Conservation (phyloP, 768 basidiomycete species). For the Fistulinella prunicolor region DNA sequence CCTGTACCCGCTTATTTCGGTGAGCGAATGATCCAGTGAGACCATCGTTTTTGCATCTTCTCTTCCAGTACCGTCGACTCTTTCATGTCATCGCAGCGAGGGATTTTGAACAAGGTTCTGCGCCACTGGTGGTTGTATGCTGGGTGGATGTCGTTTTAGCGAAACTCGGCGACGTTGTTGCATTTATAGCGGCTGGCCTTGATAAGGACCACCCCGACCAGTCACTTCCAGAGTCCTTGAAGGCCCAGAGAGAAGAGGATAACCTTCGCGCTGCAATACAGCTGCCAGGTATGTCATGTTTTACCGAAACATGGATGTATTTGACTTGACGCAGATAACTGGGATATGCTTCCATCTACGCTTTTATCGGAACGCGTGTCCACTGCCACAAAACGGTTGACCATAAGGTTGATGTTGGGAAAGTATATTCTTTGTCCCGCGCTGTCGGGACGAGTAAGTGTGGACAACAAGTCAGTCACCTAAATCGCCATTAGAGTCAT, state of each 20-base stretch:
- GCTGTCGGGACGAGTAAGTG: constrained; percentile 13
- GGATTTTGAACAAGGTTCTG: constrained; percentile 21
- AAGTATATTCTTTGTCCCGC: constrained; percentile 51
- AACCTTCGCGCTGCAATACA: constrained; percentile 59
- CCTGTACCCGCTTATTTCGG: constrained; percentile 7
- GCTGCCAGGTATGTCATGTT: constrained; percentile 51
- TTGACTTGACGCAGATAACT: constrained; percentile 44
- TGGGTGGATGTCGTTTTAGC: constrained; percentile 65
- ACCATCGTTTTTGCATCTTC: constrained; percentile 29
- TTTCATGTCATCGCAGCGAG: constrained; percentile 45
- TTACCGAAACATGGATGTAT: not conserved
- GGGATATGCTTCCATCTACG: constrained; percentile 44
- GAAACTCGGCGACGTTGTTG: constrained; percentile 42
- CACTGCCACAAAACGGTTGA: constrained; percentile 57
- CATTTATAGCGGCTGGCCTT: constrained; percentile 31
- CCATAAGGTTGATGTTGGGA: constrained; percentile 53
- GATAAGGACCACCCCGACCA: constrained; percentile 7
- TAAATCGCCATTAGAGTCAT: not conserved
- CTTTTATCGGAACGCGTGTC: constrained; percentile 52
- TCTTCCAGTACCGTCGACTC: constrained; percentile 53
- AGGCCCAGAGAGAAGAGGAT: constrained; percentile 47
- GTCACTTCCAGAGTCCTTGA: constrained; percentile 30
- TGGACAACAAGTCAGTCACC: constrained; percentile 22
- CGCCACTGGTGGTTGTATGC: constrained; percentile 44
- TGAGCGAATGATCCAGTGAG: constrained; percentile 27